phyloP scores from a whole-genome alignment of 1,139 yeast species.

The Geotrichum restrictum region DNA sequence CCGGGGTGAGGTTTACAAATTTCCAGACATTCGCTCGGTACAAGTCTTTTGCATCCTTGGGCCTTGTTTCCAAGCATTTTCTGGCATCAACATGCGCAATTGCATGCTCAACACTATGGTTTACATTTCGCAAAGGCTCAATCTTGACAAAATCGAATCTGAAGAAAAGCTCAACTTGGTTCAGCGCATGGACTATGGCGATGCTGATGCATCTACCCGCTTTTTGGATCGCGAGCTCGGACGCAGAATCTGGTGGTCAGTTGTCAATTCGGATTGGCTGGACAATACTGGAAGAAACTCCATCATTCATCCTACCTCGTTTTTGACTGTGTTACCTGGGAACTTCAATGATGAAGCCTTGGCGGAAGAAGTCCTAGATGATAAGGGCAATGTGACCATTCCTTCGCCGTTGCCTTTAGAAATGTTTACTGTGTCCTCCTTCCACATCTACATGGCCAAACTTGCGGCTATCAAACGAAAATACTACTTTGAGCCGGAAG shows the following conservation, averaged over 20 bases:
- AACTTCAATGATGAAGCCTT: slow-evolving; percentile 23
- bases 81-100: slow-evolving; percentile 39
- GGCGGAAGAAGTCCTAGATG: slow-evolving; percentile 9
- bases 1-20: slow-evolving; percentile 39
- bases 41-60: slow-evolving; percentile 38
- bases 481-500: slow-evolving; percentile 13
- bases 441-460: slow-evolving; percentile 15
- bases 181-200: slow-evolving; percentile 17
- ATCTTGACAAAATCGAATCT: slow-evolving; percentile 30
- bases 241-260: slow-evolving; percentile 40
- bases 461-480: slow-evolving; percentile 18
- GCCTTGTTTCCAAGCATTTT: slow-evolving; percentile 34
- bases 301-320: slow-evolving; percentile 30
- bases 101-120: slow-evolving; percentile 32
- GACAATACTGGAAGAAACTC: slow-evolving; percentile 36
- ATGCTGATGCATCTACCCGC: slow-evolving; percentile 19
- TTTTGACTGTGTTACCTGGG: slow-evolving; percentile 35
- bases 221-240: slow-evolving; percentile 33
- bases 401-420: slow-evolving; percentile 9
- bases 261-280: slow-evolving; percentile 40
- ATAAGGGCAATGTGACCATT: neutral
- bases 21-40: slow-evolving; percentile 35
- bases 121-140: slow-evolving; percentile 36
- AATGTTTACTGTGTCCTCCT: slow-evolving; percentile 12
- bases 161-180: slow-evolving; percentile 16